These are phyloP conservation scores for Starmerella apicola DNA, from an alignment of 805 yeast genomes.

Conservation along the genomic window DNA sequence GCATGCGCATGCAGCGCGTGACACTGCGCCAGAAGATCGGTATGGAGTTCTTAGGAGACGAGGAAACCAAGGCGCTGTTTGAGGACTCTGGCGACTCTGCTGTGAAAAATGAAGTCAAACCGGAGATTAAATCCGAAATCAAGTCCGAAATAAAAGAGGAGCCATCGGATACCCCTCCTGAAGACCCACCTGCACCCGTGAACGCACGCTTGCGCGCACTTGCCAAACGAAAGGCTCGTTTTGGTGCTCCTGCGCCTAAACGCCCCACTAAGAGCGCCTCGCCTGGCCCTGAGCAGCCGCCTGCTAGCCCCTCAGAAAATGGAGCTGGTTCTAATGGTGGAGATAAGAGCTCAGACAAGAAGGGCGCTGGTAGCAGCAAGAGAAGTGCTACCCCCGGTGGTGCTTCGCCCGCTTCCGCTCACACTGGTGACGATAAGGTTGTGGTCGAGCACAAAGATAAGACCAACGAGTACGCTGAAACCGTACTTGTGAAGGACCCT, in stretches of 20 bases:
- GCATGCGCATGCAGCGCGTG: slow-evolving; percentile 40
- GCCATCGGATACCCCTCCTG: slow-evolving; percentile 4
- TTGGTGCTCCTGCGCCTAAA: slow-evolving; percentile 26
- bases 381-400: background rate
- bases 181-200: slow-evolving; percentile 14
- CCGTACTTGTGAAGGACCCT: slow-evolving; percentile 56
- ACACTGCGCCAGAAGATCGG: slow-evolving; percentile 35
- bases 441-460: slow-evolving; percentile 66
- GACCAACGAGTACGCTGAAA: slow-evolving; percentile 47
- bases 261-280: slow-evolving; percentile 17
- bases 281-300: background rate
- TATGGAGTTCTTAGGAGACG: slow-evolving; percentile 31
- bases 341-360: slow-evolving; percentile 22
- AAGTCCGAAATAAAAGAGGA: slow-evolving; percentile 13
- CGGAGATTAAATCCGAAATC: slow-evolving; percentile 1
- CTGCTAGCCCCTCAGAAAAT: background rate
- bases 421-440: slow-evolving; percentile 40
- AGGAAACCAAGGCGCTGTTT: slow-evolving; percentile 24
- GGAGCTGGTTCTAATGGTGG: too few relatives aligned
- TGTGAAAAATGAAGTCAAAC: background rate
- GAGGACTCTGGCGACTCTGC: too few relatives aligned
- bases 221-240: slow-evolving; percentile 85
- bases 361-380: background rate
- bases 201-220: slow-evolving; percentile 71
- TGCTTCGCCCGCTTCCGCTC: background rate